These are phyloP conservation scores for Panaeolus papilionaceus DNA, from an alignment of 768 basidiomycete genomes.

Conservation along the genomic window DNA sequence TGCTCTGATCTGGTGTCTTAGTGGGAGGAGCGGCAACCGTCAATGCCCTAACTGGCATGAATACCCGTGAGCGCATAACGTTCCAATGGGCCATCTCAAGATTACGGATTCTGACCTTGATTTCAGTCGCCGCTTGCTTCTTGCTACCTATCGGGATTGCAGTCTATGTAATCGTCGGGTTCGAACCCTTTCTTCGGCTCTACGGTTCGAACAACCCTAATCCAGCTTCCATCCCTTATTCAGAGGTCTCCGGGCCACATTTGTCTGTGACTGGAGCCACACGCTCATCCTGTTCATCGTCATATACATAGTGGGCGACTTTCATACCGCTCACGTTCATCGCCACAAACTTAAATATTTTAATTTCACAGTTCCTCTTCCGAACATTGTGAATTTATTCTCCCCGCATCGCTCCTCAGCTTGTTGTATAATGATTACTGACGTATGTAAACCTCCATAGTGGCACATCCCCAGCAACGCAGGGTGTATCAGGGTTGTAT, in stretches of 20 bases:
- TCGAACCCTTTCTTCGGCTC: constrained; percentile 1
- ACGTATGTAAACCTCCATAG: constrained; percentile 24
- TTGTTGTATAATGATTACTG: background rate
- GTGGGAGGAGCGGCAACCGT: constrained; percentile 54
- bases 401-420: background rate
- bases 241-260: constrained; percentile 50
- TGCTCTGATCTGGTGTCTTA: constrained; percentile 17
- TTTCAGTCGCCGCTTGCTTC: constrained; percentile 45
- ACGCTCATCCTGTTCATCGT: constrained; percentile 51
- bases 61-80: constrained; percentile 30
- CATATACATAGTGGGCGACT: constrained; percentile 36
- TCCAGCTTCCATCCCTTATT: background rate
- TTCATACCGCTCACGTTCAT: constrained; percentile 18
- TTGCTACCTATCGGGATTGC: constrained; percentile 51
- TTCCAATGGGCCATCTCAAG: background rate
- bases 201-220: constrained; percentile 4
- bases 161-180: constrained; percentile 47
- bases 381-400: constrained; percentile 34
- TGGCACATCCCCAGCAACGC: constrained; percentile 43
- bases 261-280: constrained; percentile 51
- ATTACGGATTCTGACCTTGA: background rate
- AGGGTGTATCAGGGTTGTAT: constrained; percentile 48
- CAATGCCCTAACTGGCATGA: constrained; percentile 52
- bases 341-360: background rate
- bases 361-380: constrained; percentile 35